Percentiles rank a stretch among this genome's conserved stretches.
Evolutionary conservation across 2,329 filamentous ascomycete species (phyloP).

Genomic region (Chaetomium globosum): DNA sequence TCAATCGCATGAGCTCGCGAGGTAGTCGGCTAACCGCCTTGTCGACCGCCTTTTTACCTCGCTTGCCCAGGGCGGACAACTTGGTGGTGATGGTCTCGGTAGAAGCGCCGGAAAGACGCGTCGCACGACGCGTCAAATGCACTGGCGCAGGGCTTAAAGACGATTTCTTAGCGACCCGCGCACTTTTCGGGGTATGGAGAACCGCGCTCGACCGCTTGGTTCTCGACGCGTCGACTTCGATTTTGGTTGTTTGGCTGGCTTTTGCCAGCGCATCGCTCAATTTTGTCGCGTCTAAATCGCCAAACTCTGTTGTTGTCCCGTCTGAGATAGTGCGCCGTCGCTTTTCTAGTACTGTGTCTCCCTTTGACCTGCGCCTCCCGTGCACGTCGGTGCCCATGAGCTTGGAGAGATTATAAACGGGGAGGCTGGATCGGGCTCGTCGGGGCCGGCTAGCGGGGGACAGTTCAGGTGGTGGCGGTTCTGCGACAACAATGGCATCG

Average conservation of each 20-base stretch:
- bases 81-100: constrained; percentile 52
- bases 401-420: constrained; percentile 68
- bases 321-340: constrained; percentile 49
- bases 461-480: constrained; percentile 23
- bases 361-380: constrained; percentile 57
- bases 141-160: constrained; percentile 35
- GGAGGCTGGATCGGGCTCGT: constrained; percentile 57
- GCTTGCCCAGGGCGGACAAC: constrained; percentile 62
- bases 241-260: constrained; percentile 38
- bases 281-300: constrained; percentile 8
- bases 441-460: constrained; percentile 52
- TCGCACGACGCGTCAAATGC: constrained; percentile 46
- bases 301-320: constrained; percentile 40
- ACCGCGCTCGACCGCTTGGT: constrained; percentile 49
- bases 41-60: constrained; percentile 58
- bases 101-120: constrained; percentile 50
- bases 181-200: constrained; percentile 42
- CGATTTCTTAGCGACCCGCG: constrained; percentile 43
- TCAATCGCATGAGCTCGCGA: constrained; percentile 62
- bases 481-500: constrained; percentile 36
- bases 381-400: constrained; percentile 65
- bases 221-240: constrained; percentile 53
- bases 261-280: constrained; percentile 35
- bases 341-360: constrained; percentile 51
- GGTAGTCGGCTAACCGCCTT: constrained; percentile 52